A percentile compares a stretch with the other conserved stretches of the same genome.
Evolutionary conservation across 2,329 filamentous ascomycete genomes (phyloP).

Genomic region (Pestalotiopsis sp.): DNA sequence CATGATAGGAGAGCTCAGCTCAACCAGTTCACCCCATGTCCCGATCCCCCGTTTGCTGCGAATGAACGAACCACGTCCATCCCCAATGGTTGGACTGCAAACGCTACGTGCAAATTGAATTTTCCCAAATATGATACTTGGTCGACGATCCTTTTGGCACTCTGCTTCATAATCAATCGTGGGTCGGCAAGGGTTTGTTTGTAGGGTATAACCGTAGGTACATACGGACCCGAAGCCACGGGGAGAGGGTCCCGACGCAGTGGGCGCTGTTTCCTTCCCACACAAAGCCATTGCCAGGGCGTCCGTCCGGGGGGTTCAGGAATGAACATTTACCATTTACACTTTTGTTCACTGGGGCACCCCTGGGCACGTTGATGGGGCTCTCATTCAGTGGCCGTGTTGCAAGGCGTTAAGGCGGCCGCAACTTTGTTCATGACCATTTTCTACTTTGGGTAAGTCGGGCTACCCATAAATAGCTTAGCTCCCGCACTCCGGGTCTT

Average conservation of each 20-base stretch:
- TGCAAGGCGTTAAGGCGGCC: conserved; percentile 4
- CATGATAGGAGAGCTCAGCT: not conserved
- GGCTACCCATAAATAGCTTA: not conserved
- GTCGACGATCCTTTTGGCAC: not conserved
- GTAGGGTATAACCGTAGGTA: not conserved
- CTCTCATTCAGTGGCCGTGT: not conserved
- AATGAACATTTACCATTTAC: not conserved
- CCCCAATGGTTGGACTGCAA: not conserved
- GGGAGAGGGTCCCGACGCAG: not conserved
- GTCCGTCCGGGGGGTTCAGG: too few relatives aligned
- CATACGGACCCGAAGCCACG: not conserved
- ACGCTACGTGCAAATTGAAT: too few relatives aligned
- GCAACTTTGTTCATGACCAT: conserved; percentile 4
- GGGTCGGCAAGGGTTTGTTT: too few relatives aligned
- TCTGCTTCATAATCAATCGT: not conserved
- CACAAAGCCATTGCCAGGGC: too few relatives aligned
- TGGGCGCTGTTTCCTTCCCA: not conserved
- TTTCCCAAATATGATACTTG: not conserved
- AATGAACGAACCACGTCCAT: not conserved
- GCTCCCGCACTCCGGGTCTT: too few relatives aligned
- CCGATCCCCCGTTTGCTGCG: not conserved
- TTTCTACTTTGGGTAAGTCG: not conserved
- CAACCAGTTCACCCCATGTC: too few relatives aligned
- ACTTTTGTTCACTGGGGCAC: too few relatives aligned
- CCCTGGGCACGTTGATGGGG: not conserved